Percentiles rank a stretch among this genome's conserved stretches.
These are phyloP conservation scores for Periconia sp. DNA, from an alignment of 2,329 filamentous ascomycete genomes.

Conservation along the genomic window DNA sequence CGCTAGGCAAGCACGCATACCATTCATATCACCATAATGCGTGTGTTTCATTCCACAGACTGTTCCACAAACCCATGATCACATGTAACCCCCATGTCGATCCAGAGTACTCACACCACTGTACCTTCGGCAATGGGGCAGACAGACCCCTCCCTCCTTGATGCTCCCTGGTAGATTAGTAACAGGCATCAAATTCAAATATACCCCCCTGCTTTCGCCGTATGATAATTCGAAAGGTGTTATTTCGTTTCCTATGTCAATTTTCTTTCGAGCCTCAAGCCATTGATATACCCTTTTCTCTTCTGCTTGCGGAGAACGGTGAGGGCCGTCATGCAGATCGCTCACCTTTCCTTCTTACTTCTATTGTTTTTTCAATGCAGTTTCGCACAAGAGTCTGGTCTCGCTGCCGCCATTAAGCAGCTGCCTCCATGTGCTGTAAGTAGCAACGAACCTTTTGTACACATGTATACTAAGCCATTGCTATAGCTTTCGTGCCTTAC, in stretches of 20 bases:
- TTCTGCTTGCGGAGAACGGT: neutral
- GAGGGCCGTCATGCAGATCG: conserved; percentile 11
- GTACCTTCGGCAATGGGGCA: no score
- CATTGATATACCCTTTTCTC: neutral
- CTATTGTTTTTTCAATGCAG: conserved; percentile 7
- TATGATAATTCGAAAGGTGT: no score
- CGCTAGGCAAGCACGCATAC: neutral
- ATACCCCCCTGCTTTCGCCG: no score
- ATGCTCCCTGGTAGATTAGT: no score
- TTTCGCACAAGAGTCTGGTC: conserved; percentile 5
- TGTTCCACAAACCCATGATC: no score
- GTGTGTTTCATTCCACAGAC: no score
- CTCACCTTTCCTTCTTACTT: conserved; percentile 5
- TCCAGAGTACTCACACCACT: no score
- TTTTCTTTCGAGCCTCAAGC: neutral
- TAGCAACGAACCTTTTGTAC: neutral
- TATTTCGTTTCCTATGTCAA: no score
- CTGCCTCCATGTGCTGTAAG: conserved; percentile 13
- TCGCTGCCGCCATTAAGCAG: conserved; percentile 1
- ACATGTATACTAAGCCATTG: conserved; percentile 4
- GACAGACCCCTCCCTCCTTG: neutral
- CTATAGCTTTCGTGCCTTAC: conserved; percentile 15
- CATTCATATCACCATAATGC: neutral
- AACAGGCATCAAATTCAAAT: no score
- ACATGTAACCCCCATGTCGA: no score